Evolutionary conservation across 305 asterid genomes (phyloP).

Genomic region (Fraxinus paxiana): DNA sequence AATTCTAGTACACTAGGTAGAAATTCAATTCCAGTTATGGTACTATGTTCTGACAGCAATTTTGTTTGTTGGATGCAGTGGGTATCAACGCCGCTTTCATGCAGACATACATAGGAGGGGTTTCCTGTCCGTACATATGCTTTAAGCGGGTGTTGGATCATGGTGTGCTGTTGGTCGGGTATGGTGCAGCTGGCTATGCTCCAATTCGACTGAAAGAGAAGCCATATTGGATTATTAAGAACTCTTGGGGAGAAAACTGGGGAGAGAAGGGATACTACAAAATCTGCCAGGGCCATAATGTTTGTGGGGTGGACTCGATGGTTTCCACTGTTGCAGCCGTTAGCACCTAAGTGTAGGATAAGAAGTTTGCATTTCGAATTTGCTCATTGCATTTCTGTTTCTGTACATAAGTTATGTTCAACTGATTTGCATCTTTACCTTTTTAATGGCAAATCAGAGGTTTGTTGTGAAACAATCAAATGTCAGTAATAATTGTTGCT

Average conservation of each 20-base stretch:
- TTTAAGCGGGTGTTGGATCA: conserved; percentile 60
- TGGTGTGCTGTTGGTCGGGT: conserved; percentile 80
- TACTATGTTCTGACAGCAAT: conserved; percentile 1
- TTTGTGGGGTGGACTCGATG: conserved; percentile 93
- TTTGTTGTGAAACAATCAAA: not conserved
- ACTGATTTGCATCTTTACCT: not conserved
- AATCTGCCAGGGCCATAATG: conserved; percentile 65
- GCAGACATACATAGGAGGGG: conserved; percentile 89
- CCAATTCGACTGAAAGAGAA: conserved; percentile 75
- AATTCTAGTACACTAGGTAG: not conserved
- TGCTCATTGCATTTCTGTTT: conserved; percentile 19
- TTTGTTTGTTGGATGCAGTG: conserved; percentile 45
- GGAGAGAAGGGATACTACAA: conserved; percentile 80
- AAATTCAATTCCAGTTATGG: not conserved
- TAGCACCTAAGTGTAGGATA: conserved; percentile 24
- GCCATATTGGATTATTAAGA: conserved; percentile 85
- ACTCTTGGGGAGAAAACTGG: conserved; percentile 84
- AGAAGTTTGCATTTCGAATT: not conserved
- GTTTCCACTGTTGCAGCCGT: conserved; percentile 90
- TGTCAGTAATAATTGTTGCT: not conserved
- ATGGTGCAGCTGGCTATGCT: conserved; percentile 64
- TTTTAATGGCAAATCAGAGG: conserved; percentile 3
- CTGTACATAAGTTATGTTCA: conserved; percentile 42
- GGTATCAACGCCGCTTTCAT: conserved; percentile 87
- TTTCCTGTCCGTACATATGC: conserved; percentile 85